phyloP scores from a whole-genome alignment of 305 asterid genomes.

The Fraxinus nigra region DNA sequence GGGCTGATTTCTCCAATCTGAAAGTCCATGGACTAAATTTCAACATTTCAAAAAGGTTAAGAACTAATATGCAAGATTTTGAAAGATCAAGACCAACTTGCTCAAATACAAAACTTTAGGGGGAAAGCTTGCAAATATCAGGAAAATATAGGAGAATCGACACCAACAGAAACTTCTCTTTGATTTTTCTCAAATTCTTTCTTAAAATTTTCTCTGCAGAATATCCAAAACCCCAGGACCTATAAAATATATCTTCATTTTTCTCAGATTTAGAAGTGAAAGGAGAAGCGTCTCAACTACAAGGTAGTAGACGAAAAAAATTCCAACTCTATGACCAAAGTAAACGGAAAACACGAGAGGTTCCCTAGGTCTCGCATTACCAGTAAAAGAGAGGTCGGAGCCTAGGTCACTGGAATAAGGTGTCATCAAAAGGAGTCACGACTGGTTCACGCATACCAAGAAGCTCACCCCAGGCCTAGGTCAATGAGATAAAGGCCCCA shows the following conservation, averaged over 20 bases:
- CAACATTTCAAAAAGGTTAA: neutral
- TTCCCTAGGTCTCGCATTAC: neutral
- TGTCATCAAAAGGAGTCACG: neutral
- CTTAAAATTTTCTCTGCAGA: neutral
- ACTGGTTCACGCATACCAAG: neutral
- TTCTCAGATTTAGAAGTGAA: neutral
- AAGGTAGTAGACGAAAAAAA: neutral
- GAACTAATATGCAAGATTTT: neutral
- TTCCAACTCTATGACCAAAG: neutral
- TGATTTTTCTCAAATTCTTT: neutral
- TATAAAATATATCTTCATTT: neutral
- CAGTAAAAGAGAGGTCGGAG: neutral
- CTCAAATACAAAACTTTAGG: neutral
- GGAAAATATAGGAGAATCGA: neutral
- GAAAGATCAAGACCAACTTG: neutral
- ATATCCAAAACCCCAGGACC: neutral
- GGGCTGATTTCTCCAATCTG: neutral
- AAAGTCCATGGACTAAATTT: neutral
- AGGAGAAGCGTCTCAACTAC: neutral
- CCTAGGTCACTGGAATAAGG: neutral
- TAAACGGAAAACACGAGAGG: neutral
- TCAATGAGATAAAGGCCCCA: neutral
- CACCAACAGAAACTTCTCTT: neutral
- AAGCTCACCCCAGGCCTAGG: neutral
- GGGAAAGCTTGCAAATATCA: neutral